These are phyloP conservation scores for Hygrophorus pudorinus DNA, from an alignment of 768 basidiomycete species.

Conservation along the genomic window DNA sequence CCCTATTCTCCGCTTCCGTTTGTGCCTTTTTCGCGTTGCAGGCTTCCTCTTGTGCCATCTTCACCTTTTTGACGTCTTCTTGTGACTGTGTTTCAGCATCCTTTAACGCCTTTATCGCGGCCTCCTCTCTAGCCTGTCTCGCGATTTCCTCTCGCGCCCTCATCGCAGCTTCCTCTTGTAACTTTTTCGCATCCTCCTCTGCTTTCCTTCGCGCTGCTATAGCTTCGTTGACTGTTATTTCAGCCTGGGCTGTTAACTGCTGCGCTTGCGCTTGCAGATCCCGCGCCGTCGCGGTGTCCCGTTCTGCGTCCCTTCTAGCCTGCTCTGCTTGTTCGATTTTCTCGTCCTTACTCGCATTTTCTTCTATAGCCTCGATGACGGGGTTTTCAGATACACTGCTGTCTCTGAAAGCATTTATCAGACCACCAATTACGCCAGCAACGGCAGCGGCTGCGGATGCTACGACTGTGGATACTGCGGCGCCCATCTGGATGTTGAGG, in stretches of 20 bases:
- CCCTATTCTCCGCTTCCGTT: conserved; percentile 8
- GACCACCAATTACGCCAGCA: no score
- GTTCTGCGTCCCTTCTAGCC: background rate
- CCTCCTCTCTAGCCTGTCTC: conserved; percentile 8
- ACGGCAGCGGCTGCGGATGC: no score
- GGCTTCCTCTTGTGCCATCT: conserved; percentile 10
- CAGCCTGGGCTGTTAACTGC: background rate
- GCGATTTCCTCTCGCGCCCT: conserved; percentile 7
- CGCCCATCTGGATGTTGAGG: no score
- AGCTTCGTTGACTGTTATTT: background rate
- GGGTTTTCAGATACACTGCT: background rate
- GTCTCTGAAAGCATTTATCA: no score
- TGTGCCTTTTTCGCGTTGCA: conserved; percentile 7
- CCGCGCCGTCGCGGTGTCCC: background rate
- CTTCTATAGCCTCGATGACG: background rate
- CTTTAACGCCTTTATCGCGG: background rate
- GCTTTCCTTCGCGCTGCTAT: background rate
- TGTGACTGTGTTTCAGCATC: conserved; percentile 3
- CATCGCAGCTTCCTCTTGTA: conserved; percentile 13
- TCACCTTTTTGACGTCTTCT: conserved; percentile 9
- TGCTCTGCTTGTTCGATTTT: background rate
- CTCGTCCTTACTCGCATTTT: background rate
- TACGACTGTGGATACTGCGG: no score
- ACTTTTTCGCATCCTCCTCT: conserved; percentile 4
- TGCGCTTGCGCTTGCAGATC: background rate